Conservation (phyloP, 2,329 filamentous ascomycete genomes). For the Sporothrix protearum region DNA sequence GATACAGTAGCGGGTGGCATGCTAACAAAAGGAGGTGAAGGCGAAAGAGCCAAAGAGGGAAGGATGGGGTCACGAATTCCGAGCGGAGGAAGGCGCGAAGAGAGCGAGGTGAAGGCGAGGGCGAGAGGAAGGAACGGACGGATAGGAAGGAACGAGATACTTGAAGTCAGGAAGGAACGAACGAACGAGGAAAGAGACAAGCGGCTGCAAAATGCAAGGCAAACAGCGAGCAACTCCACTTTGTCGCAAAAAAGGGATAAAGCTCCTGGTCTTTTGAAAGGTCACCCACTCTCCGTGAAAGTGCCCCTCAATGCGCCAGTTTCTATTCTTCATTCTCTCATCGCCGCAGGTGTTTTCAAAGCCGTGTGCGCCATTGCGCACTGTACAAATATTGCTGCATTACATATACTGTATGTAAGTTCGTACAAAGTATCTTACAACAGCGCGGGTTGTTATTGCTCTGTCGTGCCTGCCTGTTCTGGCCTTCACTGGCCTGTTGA, state of each 20-base stretch:
- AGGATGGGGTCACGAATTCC: background rate
- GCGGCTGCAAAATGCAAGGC: conserved; percentile 11
- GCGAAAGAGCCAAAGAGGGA: background rate
- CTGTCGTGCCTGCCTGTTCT: conserved; percentile 10
- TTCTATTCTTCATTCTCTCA: background rate
- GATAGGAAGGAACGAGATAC: background rate
- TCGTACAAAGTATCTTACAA: too few relatives aligned
- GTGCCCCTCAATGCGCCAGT: conserved; percentile 1
- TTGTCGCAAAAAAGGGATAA: background rate
- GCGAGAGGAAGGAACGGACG: background rate
- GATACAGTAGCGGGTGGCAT: conserved; percentile 3
- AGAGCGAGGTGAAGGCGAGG: conserved; percentile 3
- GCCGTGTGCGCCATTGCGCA: background rate
- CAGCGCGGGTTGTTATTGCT: background rate
- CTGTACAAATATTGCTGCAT: background rate
- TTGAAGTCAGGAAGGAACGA: background rate
- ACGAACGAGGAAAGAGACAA: background rate
- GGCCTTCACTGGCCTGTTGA: background rate
- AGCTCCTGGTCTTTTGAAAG: background rate
- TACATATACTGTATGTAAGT: too few relatives aligned
- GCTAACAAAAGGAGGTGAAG: background rate
- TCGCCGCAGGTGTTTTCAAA: background rate
- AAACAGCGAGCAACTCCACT: conserved; percentile 13
- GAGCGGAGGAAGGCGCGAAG: conserved; percentile 8
- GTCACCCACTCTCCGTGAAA: background rate